Base-by-base conservation (phyloP, 176 grass and related monocot genomes). In the Oropetium thomaeum region DNA sequence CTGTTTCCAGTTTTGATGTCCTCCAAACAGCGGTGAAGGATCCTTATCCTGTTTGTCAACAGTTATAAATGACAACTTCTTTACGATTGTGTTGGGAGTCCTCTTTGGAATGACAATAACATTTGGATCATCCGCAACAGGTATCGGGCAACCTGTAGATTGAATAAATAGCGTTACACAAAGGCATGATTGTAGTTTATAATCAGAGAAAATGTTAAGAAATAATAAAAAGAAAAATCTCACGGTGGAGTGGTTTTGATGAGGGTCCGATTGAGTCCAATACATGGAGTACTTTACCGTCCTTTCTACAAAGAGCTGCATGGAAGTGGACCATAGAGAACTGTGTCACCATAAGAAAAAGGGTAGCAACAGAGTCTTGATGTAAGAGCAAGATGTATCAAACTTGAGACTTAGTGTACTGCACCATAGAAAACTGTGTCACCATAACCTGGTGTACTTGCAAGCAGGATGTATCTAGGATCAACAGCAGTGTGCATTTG, bases 171-270 rank as follows among this genome's bases (percentile, higher is more conserved):
- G 39, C 33, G 8, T 79, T 38, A 87, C 4, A 57, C 2, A 5
- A 52, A 22, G n/a, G n/a, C n/a, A 67, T 25, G 38, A 9, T 41
- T 4, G 34, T 23, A 25, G 3, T 35, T 31, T 58, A 28, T 3
- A 8, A 13, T 37, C 23, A 4, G 3, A 9, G 1, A 31, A 17
- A 54, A 27, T 42, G 30, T 67, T 34, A 38, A 41, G 57, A 19
- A 3, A 52, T 2, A 19, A 77, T 12, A 70, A 16, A 19, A 3
- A 52, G 3, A 19, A 77, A 16, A 70, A 16, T 72, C 91, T 86
- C 88, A 99, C 96, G 96, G 73, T 99, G 96, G 31, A 90, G 82
- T 14, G 89, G 79, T 79, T 88, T 92, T 5, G 82, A 75, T 32
- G 81, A 65, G 57, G 77, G 7, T 11, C 85, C 80, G 54, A 78